phyloP scores from a whole-genome alignment of 2,329 filamentous ascomycete genomes.

The Hymenoscyphus infarciens region DNA sequence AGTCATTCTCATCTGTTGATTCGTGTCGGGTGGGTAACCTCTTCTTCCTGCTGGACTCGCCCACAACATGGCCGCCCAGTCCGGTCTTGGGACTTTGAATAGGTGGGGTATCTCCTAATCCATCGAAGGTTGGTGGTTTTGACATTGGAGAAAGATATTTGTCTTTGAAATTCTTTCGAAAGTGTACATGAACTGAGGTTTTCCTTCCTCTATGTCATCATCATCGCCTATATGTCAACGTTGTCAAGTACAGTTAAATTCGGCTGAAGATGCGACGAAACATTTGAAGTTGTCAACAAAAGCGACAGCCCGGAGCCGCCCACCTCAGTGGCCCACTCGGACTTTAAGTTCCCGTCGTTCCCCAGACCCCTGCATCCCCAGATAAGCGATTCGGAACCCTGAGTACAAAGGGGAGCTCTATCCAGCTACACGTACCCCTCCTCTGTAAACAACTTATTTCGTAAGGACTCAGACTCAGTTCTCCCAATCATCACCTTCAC shows the following conservation, averaged over 20 bases:
- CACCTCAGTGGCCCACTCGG: slow-evolving; percentile 13
- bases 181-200: not conserved
- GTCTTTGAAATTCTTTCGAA: not conserved
- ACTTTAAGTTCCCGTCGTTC: not conserved
- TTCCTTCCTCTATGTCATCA: not conserved
- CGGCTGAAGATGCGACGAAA: not conserved
- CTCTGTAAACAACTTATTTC: not conserved
- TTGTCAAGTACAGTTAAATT: not conserved
- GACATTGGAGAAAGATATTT: not conserved
- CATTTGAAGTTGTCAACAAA: not conserved
- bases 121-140: not conserved
- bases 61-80: not conserved
- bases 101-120: not conserved
- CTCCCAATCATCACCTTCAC: slow-evolving; percentile 8
- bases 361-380: not conserved
- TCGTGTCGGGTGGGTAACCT: not conserved
- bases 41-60: slow-evolving; percentile 15
- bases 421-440: slow-evolving; percentile 1
- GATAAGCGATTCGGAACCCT: not conserved
- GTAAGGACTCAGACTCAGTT: not conserved
- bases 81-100: not conserved
- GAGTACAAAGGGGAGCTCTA: not conserved
- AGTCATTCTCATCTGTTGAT: slow-evolving; percentile 7
- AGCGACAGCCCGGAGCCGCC: not conserved
- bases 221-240: not conserved